Evolutionary conservation across 2,329 filamentous ascomycete genomes (phyloP), one percentile per base, ranked within the genome.

Genomic region (Arthrobotrys sphaeroides): DNA sequence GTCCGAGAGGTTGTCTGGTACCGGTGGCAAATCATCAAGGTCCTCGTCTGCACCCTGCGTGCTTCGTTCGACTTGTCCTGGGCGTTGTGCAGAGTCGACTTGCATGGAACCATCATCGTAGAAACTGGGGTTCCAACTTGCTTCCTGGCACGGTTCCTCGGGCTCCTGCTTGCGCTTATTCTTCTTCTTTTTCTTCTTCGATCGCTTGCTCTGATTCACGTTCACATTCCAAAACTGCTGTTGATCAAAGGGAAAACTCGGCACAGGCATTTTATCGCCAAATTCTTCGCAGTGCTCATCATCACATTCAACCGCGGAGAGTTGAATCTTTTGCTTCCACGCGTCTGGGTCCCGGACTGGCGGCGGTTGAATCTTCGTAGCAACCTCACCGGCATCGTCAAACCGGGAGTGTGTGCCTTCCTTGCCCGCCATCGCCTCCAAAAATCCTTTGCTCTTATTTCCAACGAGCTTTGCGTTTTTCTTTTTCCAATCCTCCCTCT

Each of bases 281-380:
- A 49, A 45, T 3, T 20, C 64, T 42, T 74, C 47, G n/a, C 53
- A 64, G n/a, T 51, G 68, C 10, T 78, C 74, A 31, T 73, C 67
- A 42, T 79, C 78, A 49, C 78, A 79, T 61, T 80, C 79, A 16
- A 79, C 73, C 13, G 79, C 79, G n/a, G 73, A 78, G 26, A 80
- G 73, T 24, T 66, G 62, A 24, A 80, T 74, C 33, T 76, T 78
- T 47, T 69, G 10, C 31, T 62, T 78, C 79, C 79, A 80, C 16
- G 73, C 65, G 26, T 80, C 49, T 6, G 59, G 38, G 31, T 47
- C 77, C 5, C 45, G 33, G 6, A 2, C 7, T 20, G 26, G 13
- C 9, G 31, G 24, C 16, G 47, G 5, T 33, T 24, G 47, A 3
- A 67, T 60, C 28, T 73, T 73, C 5, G 68, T 65, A 40, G 51